phyloP scores from a whole-genome alignment of 768 basidiomycete species.

The Pleurotus tuoliensis region DNA sequence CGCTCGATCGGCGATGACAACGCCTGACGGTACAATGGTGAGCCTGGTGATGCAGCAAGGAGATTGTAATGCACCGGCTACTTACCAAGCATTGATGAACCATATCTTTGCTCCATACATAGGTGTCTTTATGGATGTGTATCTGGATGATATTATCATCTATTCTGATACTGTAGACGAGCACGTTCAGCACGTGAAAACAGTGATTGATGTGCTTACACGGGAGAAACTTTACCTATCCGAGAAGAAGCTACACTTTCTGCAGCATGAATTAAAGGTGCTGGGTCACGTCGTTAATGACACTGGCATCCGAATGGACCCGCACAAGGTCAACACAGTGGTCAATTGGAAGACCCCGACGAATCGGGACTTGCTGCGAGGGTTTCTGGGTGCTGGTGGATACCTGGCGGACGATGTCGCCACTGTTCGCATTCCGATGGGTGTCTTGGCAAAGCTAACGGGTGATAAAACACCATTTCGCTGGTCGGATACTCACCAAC shows the following conservation, averaged over 20 bases:
- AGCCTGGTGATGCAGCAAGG: conserved; percentile 30
- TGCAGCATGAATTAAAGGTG: no score
- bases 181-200: conserved; percentile 27
- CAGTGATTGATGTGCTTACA: conserved; percentile 26
- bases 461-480: conserved; percentile 21
- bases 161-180: conserved; percentile 24
- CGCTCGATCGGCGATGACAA: conserved; percentile 20
- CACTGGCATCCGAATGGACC: no score
- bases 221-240: conserved; percentile 33
- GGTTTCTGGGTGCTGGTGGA: neutral
- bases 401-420: conserved; percentile 28
- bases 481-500: conserved; percentile 24
- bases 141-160: conserved; percentile 15
- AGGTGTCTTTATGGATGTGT: conserved; percentile 9
- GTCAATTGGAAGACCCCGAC: neutral
- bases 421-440: conserved; percentile 34
- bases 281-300: no score
- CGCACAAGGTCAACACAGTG: no score
- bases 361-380: no score
- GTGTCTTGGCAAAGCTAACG: conserved; percentile 21
- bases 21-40: conserved; percentile 30
- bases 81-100: neutral
- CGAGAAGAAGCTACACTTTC: no score
- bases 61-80: neutral
- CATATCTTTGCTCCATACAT: conserved; percentile 3